Evolutionary conservation across 2,329 filamentous ascomycete genomes (phyloP).

Genomic region (Clonostachys rosea): DNA sequence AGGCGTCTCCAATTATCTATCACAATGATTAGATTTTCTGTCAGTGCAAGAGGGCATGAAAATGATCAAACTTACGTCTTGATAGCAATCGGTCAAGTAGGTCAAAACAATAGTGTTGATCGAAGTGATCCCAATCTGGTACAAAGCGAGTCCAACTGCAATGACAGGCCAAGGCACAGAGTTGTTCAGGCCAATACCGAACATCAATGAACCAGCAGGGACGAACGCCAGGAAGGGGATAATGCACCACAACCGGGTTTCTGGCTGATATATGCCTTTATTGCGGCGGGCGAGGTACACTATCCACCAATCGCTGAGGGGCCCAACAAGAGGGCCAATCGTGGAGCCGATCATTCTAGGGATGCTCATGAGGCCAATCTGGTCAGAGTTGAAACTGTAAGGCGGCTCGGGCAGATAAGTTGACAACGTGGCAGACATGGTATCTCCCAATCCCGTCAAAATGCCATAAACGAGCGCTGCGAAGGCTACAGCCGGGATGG

Average conservation of each 20-base stretch:
- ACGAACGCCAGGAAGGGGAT: too few relatives aligned
- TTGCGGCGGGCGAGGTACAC: slow-evolving; percentile 25
- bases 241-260: slow-evolving; percentile 32
- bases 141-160: slow-evolving; percentile 28
- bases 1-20: slow-evolving; percentile 38
- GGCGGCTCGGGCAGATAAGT: slow-evolving; percentile 17
- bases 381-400: slow-evolving; percentile 28
- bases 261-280: slow-evolving; percentile 33
- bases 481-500: too few relatives aligned
- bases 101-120: slow-evolving; percentile 25
- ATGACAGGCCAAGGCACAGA: slow-evolving; percentile 7
- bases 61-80: slow-evolving; percentile 15
- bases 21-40: neutral
- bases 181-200: too few relatives aligned
- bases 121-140: slow-evolving; percentile 24
- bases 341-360: slow-evolving; percentile 30
- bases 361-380: slow-evolving; percentile 31
- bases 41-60: too few relatives aligned
- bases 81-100: slow-evolving; percentile 29
- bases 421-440: slow-evolving; percentile 8
- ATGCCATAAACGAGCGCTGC: too few relatives aligned
- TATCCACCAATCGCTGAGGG: slow-evolving; percentile 26
- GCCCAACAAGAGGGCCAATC: slow-evolving; percentile 24
- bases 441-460: too few relatives aligned
- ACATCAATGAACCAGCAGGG: too few relatives aligned